Percentiles rank a stretch among this genome's conserved stretches.
These are phyloP conservation scores for Tothia fuscella DNA, from an alignment of 2,329 filamentous ascomycete genomes.

Conservation along the genomic window DNA sequence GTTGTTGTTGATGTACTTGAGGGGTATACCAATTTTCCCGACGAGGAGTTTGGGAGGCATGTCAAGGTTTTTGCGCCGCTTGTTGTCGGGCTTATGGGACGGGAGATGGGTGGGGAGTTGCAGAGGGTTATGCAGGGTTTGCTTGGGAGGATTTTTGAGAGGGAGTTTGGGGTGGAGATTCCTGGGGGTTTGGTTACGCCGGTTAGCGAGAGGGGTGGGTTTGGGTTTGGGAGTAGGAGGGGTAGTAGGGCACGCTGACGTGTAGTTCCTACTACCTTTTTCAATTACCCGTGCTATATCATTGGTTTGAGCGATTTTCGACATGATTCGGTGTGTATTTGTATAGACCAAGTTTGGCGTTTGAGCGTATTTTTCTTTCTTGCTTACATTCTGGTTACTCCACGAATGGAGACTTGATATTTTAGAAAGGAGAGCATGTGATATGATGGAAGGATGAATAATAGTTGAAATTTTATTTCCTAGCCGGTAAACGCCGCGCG, in stretches of 20 bases:
- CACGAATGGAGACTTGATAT: no score
- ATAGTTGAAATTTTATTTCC: no score
- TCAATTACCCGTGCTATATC: no score
- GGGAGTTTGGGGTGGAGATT: slow-evolving; percentile 38
- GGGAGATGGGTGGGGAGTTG: slow-evolving; percentile 69
- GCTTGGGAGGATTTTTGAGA: slow-evolving; percentile 72
- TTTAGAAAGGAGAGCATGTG: no score
- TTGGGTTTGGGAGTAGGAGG: slow-evolving; percentile 4
- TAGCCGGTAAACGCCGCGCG: no score
- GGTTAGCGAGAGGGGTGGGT: slow-evolving; percentile 8
- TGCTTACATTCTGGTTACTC: no score
- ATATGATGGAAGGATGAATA: no score
- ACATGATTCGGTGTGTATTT: no score
- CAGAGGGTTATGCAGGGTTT: slow-evolving; percentile 66
- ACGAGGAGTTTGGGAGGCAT: slow-evolving; percentile 66
- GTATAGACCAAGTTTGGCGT: no score
- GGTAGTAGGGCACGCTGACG: slow-evolving; percentile 5
- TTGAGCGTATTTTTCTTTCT: no score
- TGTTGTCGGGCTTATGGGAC: slow-evolving; percentile 66
- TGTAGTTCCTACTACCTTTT: no score
- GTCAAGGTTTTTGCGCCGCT: slow-evolving; percentile 78
- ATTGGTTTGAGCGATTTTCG: no score
- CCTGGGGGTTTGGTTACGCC: slow-evolving; percentile 1
- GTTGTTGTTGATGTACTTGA: slow-evolving; percentile 96
- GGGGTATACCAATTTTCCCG: slow-evolving; percentile 75